phyloP scores from a whole-genome alignment of 2,329 filamentous ascomycete genomes.

The Ophiostoma tasmaniense region DNA sequence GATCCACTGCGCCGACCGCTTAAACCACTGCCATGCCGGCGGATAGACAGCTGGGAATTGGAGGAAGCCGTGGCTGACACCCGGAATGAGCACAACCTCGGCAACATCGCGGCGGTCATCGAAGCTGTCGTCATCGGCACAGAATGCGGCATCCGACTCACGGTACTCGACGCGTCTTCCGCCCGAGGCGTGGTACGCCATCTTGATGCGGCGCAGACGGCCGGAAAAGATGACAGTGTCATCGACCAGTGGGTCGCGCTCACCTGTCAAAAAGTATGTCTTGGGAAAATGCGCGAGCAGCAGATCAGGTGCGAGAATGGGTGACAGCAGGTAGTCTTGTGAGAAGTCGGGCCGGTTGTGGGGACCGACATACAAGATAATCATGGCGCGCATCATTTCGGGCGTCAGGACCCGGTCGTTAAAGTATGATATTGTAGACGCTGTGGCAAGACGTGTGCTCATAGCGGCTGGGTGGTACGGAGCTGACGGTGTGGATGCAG shows the following conservation, averaged over 20 bases:
- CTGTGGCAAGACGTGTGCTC: conserved; percentile 82
- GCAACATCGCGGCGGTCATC: conserved; percentile 57
- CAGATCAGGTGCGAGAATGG: conserved; percentile 77
- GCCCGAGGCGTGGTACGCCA: conserved; percentile 41
- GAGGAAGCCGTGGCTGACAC: conserved; percentile 87
- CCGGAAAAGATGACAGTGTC: conserved; percentile 96
- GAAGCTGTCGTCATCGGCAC: conserved; percentile 41
- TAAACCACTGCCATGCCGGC: conserved; percentile 81
- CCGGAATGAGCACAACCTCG: conserved; percentile 77
- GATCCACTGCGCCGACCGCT: conserved; percentile 73
- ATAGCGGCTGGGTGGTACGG: conserved; percentile 49
- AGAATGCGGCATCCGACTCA: conserved; percentile 33
- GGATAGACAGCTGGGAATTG: conserved; percentile 86
- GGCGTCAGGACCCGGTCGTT: conserved; percentile 90
- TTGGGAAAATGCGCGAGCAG: conserved; percentile 84
- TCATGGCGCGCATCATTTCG: conserved; percentile 99
- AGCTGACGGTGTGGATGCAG: conserved; percentile 30
- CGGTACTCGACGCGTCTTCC: conserved; percentile 45
- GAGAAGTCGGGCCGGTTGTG: conserved; percentile 89
- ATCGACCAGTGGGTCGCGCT: conserved; percentile 90
- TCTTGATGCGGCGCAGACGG: conserved; percentile 70
- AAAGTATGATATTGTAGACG: conserved; percentile 97
- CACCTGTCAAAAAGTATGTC: conserved; percentile 87
- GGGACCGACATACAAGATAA: conserved; percentile 91
- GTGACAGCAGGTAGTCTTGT: conserved; percentile 83